Base-by-base conservation (phyloP, 2,329 filamentous ascomycete species). In the Geosmithia putterillii region DNA sequence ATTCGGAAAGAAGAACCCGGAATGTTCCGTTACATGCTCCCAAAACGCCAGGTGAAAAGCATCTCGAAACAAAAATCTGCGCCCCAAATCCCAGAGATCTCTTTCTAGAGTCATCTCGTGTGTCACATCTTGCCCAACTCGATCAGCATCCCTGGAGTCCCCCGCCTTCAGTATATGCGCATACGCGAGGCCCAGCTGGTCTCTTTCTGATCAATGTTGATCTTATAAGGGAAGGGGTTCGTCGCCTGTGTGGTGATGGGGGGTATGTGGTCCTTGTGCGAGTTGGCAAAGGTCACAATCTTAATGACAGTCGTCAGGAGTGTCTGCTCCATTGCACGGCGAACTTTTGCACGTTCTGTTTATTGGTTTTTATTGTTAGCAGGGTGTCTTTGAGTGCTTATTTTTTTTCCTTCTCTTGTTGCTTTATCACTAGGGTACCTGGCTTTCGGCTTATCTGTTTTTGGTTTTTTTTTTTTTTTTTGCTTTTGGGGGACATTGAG, bases 161-260 rank as follows among this genome's bases (percentile, higher is more conserved):
- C n/a, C n/a, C n/a, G n/a, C 15, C 15, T 32, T 45, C 56, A 84
- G 59, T 85, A 86, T 47, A 87, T 78, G 21, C 86, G 83, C 64
- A 90, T 87, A 35, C 85, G 74, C 45, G 81, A 76, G 41, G 85
- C 79, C 86, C 87, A 90, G 42, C 81, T 75, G 18, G 60, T 81
- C 46, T 81, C 74, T 55, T 86, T 86, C 45, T 86, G 86, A 57
- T 94, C 92, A 46, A 96, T 79, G 47, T 83, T 76, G 57, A 96
- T 94, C 61, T 89, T 83, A 63, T 94, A 96, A 1, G 90, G 90
- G 57, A 96, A 98, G 0, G 92, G 90, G 60, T 96, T 96, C 40
- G 84, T 86, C 57, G 81, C 88, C 19, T 88, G 92, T 8, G 88
- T 94, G 50, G 88, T 95, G 54, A 96, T 96, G 42, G 90, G 92